Percentiles rank a stretch among this genome's conserved stretches.
Evolutionary conservation across 495 filamentous ascomycete genomes (phyloP).

Genomic region (Neurospora sp.): DNA sequence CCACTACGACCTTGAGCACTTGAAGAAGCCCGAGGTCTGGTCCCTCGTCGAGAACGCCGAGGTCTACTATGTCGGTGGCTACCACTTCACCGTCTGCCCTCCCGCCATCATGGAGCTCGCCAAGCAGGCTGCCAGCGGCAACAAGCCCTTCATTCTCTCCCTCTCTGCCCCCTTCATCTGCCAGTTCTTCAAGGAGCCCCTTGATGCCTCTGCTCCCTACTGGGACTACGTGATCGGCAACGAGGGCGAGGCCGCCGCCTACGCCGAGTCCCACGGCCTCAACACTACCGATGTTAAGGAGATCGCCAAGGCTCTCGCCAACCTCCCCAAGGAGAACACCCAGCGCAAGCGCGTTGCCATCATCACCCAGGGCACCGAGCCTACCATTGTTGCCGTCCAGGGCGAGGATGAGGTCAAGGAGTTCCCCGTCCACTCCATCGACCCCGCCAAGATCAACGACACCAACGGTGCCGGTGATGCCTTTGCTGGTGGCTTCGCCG

Average conservation of each 20-base stretch:
- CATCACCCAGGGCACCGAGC: conserved; percentile 86
- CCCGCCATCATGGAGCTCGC: conserved; percentile 80
- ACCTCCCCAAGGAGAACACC: conserved; percentile 82
- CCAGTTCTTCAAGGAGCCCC: conserved; percentile 93
- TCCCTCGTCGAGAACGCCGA: conserved; percentile 75
- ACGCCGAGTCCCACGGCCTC: conserved; percentile 68
- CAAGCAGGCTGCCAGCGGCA: conserved; percentile 74
- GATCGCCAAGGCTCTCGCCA: conserved; percentile 78
- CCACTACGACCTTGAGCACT: conserved; percentile 88
- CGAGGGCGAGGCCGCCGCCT: conserved; percentile 84
- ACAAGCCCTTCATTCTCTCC: conserved; percentile 87
- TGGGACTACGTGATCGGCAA: conserved; percentile 97
- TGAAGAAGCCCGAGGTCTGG: conserved; percentile 89
- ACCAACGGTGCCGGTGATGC: conserved; percentile 97
- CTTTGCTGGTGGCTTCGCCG: conserved; percentile 88
- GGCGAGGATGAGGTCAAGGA: conserved; percentile 61
- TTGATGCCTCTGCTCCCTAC: conserved; percentile 76
- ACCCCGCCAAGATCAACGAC: conserved; percentile 69
- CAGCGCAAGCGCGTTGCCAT: conserved; percentile 71
- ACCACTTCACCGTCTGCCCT: conserved; percentile 67
- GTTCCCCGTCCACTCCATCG: conserved; percentile 69
- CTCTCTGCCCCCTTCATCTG: conserved; percentile 91
- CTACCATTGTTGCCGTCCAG: conserved; percentile 70
- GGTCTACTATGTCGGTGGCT: conserved; percentile 88
- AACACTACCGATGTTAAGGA: conserved; percentile 67